These are phyloP conservation scores for Galeopsis tetrahit DNA, from an alignment of 257 asterid genomes.

Conservation along the genomic window DNA sequence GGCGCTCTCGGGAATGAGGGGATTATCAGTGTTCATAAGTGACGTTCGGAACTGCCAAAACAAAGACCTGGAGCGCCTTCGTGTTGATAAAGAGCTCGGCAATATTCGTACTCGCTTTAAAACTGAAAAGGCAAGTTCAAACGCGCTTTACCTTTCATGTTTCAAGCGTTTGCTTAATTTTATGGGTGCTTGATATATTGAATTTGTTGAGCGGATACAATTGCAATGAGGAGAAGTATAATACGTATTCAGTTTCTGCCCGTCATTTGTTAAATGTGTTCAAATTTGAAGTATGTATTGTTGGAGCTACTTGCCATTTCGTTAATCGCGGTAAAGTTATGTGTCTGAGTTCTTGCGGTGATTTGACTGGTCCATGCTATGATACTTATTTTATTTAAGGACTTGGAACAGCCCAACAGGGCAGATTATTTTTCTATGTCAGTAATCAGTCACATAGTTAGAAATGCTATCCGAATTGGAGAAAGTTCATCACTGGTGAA, in stretches of 20 bases:
- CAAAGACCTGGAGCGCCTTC: conserved; percentile 94
- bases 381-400: not conserved
- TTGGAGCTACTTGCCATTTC: conserved; percentile 3
- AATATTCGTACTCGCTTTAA: conserved; percentile 89
- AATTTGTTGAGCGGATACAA: conserved; percentile 12
- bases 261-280: not conserved
- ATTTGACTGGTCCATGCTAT: not conserved
- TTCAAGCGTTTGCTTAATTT: not conserved
- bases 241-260: conserved; percentile 2
- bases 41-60: conserved; percentile 96
- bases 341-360: not conserved
- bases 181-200: conserved; percentile 12
- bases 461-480: conserved; percentile 5
- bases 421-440: not conserved
- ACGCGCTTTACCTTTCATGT: conserved; percentile 3
- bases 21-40: conserved; percentile 96
- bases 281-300: not conserved
- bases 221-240: conserved; percentile 13
- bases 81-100: conserved; percentile 98
- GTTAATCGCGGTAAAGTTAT: not conserved
- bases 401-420: not conserved
- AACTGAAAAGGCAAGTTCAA: conserved; percentile 74
- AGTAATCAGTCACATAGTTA: not conserved
- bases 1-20: conserved; percentile 99
- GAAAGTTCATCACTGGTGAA: not conserved